Evolutionary conservation across 1,284 basidiomycete genomes (phyloP).

Genomic region (Apiotrichum laibachii): DNA sequence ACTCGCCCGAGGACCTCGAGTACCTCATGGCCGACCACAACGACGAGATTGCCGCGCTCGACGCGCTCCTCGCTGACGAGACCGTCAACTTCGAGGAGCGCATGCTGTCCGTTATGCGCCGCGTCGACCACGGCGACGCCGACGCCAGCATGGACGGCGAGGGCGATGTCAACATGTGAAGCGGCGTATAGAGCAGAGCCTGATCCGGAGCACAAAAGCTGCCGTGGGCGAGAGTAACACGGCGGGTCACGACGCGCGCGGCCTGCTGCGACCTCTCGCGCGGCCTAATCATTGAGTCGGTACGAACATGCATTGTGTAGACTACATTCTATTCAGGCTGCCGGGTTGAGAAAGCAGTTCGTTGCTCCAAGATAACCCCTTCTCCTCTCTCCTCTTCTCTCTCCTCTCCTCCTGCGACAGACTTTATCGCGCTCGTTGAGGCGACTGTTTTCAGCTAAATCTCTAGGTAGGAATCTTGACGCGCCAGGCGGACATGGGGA

Average conservation of each 20-base stretch:
- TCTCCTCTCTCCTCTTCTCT: neutral
- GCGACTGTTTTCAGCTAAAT: no score
- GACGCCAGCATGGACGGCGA: conserved; percentile 14
- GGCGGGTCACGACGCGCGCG: no score
- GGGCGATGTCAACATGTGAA: conserved; percentile 19
- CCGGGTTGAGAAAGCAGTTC: neutral
- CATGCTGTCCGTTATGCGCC: conserved; percentile 33
- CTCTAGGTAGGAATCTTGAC: conserved; percentile 42
- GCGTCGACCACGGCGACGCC: conserved; percentile 22
- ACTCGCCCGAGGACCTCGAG: conserved; percentile 34
- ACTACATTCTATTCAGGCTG: neutral
- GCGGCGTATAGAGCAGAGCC: neutral
- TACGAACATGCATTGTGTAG: conserved; percentile 2
- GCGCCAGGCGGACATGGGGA: conserved; percentile 49
- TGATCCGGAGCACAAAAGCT: neutral
- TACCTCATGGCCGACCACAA: conserved; percentile 42
- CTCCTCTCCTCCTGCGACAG: neutral
- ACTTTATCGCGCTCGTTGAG: no score
- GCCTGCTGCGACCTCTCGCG: neutral
- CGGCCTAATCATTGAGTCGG: neutral
- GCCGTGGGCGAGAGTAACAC: neutral
- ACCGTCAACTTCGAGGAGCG: conserved; percentile 32
- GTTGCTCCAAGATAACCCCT: neutral
- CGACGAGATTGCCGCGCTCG: conserved; percentile 37
- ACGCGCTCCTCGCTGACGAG: conserved; percentile 27